phyloP scores from a whole-genome alignment of 2,329 filamentous ascomycete genomes.

The Fusarium chaquense region DNA sequence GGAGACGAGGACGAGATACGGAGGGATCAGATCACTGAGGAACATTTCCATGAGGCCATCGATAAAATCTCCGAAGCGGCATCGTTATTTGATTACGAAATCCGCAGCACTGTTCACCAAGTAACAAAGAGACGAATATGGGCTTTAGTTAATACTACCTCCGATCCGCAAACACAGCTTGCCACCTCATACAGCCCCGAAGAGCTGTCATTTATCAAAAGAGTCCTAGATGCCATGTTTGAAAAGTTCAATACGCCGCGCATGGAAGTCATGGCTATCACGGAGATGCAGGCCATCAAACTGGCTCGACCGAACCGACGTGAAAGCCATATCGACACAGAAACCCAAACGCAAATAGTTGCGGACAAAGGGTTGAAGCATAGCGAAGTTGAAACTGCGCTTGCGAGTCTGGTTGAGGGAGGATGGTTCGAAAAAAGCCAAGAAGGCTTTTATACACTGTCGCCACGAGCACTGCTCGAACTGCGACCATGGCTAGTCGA shows the following conservation, averaged over 20 bases:
- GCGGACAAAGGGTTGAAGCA: slow-evolving; percentile 74
- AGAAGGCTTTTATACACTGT: slow-evolving; percentile 79
- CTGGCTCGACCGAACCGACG: slow-evolving; percentile 66
- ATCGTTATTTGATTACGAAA: slow-evolving; percentile 87
- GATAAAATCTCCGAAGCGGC: slow-evolving; percentile 77
- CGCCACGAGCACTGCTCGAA: slow-evolving; percentile 85
- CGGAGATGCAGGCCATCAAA: slow-evolving; percentile 81
- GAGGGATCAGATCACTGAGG: slow-evolving; percentile 73
- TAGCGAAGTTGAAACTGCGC: slow-evolving; percentile 79
- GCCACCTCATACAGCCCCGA: slow-evolving; percentile 84
- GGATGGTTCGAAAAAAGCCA: slow-evolving; percentile 86
- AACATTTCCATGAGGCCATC: slow-evolving; percentile 77
- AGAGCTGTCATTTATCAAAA: slow-evolving; percentile 90
- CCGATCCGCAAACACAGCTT: slow-evolving; percentile 86
- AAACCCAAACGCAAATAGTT: slow-evolving; percentile 52
- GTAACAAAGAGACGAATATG: slow-evolving; percentile 74
- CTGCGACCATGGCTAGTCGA: slow-evolving; percentile 85
- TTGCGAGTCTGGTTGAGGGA: slow-evolving; percentile 78
- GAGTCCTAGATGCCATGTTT: slow-evolving; percentile 91
- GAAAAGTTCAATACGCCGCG: slow-evolving; percentile 83
- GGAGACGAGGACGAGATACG: slow-evolving; percentile 54
- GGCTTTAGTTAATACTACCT: slow-evolving; percentile 88
- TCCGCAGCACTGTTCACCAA: slow-evolving; percentile 81
- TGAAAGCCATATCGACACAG: slow-evolving; percentile 50
- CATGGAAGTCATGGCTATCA: slow-evolving; percentile 87